phyloP scores from a whole-genome alignment of 2,329 filamentous ascomycete genomes.

The Diaporthe capsici region DNA sequence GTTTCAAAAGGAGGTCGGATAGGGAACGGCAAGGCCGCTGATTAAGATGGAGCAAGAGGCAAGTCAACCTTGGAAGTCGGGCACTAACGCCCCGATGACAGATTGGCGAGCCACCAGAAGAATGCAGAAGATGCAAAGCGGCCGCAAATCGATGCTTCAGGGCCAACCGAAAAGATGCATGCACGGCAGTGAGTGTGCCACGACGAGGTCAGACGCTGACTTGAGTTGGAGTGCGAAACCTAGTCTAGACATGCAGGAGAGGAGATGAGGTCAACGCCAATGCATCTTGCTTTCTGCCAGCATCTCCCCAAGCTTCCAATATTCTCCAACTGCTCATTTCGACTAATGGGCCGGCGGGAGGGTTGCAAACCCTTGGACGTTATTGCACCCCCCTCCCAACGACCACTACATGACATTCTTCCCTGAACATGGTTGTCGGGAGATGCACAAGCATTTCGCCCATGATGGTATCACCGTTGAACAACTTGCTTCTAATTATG shows the following conservation, averaged over 20 bases:
- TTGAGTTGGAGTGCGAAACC: slow-evolving; percentile 4
- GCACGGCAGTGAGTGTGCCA: not conserved
- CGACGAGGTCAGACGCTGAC: slow-evolving; percentile 7
- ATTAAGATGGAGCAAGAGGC: slow-evolving; percentile 33
- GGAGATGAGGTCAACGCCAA: slow-evolving; percentile 28
- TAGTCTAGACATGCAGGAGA: slow-evolving; percentile 23
- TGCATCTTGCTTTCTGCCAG: slow-evolving; percentile 13
- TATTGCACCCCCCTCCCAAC: not conserved
- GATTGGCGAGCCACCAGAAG: slow-evolving; percentile 16
- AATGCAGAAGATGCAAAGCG: not conserved
- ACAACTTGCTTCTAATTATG: not conserved
- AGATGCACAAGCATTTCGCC: not conserved
- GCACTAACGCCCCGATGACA: slow-evolving; percentile 36
- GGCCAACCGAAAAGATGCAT: not conserved
- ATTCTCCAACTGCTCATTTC: slow-evolving; percentile 27
- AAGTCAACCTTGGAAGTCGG: slow-evolving; percentile 32
- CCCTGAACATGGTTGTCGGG: not conserved
- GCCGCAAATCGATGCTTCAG: slow-evolving; percentile 7
- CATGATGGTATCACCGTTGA: not conserved
- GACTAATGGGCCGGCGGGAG: slow-evolving; percentile 8
- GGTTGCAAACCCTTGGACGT: not conserved
- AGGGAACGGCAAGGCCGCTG: slow-evolving; percentile 35
- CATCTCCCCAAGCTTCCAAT: slow-evolving; percentile 5
- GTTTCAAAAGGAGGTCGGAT: slow-evolving; percentile 36
- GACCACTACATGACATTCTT: not conserved